A percentile compares a stretch with the other conserved stretches of the same genome.
Evolutionary conservation across 441 rosid species (phyloP).

Genomic region (Theobroma grandiflorum): DNA sequence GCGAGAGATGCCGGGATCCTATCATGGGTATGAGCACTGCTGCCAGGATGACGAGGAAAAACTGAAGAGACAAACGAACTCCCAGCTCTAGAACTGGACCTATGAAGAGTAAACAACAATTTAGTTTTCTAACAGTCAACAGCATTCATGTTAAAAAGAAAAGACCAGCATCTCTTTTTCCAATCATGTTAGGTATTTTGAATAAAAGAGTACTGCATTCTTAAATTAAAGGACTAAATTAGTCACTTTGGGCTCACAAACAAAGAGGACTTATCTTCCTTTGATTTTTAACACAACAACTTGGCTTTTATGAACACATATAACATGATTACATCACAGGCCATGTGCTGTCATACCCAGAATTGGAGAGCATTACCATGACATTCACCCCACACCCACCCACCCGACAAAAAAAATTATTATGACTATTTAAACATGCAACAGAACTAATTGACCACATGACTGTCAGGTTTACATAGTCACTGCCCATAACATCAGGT

Average conservation of each 20-base stretch:
- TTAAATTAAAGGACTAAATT: background rate
- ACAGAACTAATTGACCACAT: background rate
- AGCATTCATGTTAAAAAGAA: background rate
- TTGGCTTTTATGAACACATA: background rate
- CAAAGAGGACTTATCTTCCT: background rate
- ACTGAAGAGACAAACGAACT: constrained; percentile 51
- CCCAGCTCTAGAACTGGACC: constrained; percentile 61
- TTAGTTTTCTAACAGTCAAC: constrained; percentile 18
- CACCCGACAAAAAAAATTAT: too few relatives aligned
- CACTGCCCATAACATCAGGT: background rate
- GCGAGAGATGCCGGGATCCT: constrained; percentile 57
- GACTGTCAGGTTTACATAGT: background rate
- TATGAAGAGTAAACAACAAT: constrained; percentile 24
- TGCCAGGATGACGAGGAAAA: constrained; percentile 59
- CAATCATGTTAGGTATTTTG: constrained; percentile 10
- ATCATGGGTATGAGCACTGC: constrained; percentile 52
- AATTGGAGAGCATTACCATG: background rate
- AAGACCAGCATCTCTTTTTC: background rate
- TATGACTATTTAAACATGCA: background rate
- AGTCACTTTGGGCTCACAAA: background rate
- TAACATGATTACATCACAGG: background rate
- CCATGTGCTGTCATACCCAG: background rate
- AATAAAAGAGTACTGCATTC: background rate
- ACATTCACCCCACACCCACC: background rate
- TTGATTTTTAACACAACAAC: background rate